Percentiles rank a stretch among this genome's conserved stretches.
Evolutionary conservation across 208 protist species (phyloP).

Genomic region (Acanthamoeba royreba): DNA sequence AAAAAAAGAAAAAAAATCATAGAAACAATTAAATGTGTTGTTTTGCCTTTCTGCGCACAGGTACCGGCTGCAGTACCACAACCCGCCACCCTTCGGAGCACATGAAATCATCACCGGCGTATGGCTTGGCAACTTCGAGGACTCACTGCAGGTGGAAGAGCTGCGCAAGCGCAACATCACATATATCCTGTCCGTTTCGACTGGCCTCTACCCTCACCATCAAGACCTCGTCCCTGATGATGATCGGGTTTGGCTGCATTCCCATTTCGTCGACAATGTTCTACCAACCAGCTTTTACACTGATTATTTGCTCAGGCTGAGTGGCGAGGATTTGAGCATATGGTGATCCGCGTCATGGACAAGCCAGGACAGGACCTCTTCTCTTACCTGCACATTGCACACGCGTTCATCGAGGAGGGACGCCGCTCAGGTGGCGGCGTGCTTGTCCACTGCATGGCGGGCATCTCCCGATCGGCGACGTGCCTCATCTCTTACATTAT

Average conservation of each 20-base stretch:
- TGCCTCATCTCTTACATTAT: constrained; percentile 20
- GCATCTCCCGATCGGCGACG: neutral
- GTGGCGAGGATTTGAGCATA: neutral
- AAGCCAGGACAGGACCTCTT: neutral
- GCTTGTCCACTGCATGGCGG: neutral
- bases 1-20: no score
- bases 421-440: neutral
- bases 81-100: neutral
- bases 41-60: neutral
- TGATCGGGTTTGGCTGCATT: no score
- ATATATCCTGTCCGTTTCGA: neutral
- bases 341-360: neutral
- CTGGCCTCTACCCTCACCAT: neutral
- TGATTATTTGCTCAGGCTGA: neutral
- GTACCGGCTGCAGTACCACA: neutral
- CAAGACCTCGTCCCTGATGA: neutral
- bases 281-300: neutral
- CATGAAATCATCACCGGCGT: neutral
- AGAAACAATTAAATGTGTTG: neutral
- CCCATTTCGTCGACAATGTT: neutral
- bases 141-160: neutral
- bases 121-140: constrained; percentile 18
- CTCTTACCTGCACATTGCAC: neutral
- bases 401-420: neutral
- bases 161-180: neutral